These are phyloP conservation scores for Lachnellula occidentalis DNA, from an alignment of 2,329 filamentous ascomycete species.

Conservation along the genomic window DNA sequence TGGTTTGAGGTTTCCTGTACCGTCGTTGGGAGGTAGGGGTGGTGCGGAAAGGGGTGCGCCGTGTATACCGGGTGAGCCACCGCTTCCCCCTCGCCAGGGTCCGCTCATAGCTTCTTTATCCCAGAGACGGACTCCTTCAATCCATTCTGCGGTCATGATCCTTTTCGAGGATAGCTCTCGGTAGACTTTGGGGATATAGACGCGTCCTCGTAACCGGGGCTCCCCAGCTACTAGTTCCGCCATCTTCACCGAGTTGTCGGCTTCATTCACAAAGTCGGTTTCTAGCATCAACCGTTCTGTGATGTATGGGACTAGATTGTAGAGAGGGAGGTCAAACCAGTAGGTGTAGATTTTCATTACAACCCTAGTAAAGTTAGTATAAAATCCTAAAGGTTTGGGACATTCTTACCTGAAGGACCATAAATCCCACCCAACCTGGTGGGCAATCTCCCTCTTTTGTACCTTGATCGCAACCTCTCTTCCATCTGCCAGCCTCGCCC, in stretches of 20 bases:
- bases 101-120: constrained; percentile 77
- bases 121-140: constrained; percentile 89
- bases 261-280: constrained; percentile 92
- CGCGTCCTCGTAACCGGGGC: constrained; percentile 67
- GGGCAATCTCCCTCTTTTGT: constrained; percentile 88
- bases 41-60: constrained; percentile 50
- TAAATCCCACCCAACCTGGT: constrained; percentile 89
- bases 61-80: constrained; percentile 73
- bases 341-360: constrained; percentile 77
- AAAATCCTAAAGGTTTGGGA: neutral
- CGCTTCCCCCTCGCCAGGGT: constrained; percentile 72
- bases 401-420: constrained; percentile 45
- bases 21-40: constrained; percentile 40
- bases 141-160: constrained; percentile 95
- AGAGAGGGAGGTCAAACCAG: constrained; percentile 90
- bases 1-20: constrained; percentile 65
- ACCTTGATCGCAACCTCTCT: constrained; percentile 93
- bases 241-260: constrained; percentile 83
- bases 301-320: constrained; percentile 86
- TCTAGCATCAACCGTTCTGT: constrained; percentile 87
- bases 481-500: constrained; percentile 80
- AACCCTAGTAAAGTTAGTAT: constrained; percentile 44
- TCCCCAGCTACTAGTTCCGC: constrained; percentile 68
- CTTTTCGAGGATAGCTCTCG: constrained; percentile 74
- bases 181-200: constrained; percentile 85